Conservation (phyloP, 2,329 filamentous ascomycete species). For the Cladosporium sp. region DNA sequence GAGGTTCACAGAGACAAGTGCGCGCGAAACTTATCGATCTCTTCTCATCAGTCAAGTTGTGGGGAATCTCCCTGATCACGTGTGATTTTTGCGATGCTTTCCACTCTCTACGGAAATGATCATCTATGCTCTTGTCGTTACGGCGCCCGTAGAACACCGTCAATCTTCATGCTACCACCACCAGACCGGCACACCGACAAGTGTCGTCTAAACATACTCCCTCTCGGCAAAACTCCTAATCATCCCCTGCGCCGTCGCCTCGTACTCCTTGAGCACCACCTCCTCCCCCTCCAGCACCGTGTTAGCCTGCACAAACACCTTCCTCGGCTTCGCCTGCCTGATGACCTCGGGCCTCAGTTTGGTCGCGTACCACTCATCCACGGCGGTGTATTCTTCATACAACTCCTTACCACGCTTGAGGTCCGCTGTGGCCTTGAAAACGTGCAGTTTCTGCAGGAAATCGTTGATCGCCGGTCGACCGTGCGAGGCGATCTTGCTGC, state of each 20-base stretch:
- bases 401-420: constrained; percentile 70
- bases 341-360: constrained; percentile 74
- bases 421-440: constrained; percentile 90
- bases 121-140: too few relatives aligned
- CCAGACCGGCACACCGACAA: too few relatives aligned
- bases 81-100: too few relatives aligned
- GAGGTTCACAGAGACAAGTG: too few relatives aligned
- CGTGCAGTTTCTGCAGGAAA: constrained; percentile 85
- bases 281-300: constrained; percentile 65
- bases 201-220: constrained; percentile 31
- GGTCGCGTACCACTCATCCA: constrained; percentile 80
- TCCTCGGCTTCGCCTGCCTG: constrained; percentile 74
- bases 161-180: too few relatives aligned
- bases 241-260: constrained; percentile 74
- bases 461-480: constrained; percentile 79
- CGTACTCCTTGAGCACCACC: constrained; percentile 80
- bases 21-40: too few relatives aligned
- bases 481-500: constrained; percentile 77
- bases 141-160: too few relatives aligned
- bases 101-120: too few relatives aligned
- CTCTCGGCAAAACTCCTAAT: constrained; percentile 63
- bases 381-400: constrained; percentile 78
- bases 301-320: constrained; percentile 93
- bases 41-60: too few relatives aligned
- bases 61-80: too few relatives aligned